Conservation (phyloP, 2,329 filamentous ascomycete genomes). For the Parastagonospora nodorum region DNA sequence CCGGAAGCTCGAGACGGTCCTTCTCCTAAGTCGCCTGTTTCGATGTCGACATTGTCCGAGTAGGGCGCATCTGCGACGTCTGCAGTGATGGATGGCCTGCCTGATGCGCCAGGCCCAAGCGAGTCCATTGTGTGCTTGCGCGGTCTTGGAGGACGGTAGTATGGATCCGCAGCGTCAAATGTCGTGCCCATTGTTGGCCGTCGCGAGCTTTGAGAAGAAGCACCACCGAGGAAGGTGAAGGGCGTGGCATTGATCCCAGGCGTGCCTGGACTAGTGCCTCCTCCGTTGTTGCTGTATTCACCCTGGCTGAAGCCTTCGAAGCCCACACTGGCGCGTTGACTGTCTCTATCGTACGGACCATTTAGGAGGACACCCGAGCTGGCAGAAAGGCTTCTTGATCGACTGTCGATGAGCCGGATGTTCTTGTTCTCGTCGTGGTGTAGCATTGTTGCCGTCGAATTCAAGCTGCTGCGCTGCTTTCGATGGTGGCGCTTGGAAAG, state of each 20-base stretch:
- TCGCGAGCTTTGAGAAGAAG: constrained; percentile 50
- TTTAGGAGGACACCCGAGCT: constrained; percentile 67
- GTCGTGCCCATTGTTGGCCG: constrained; percentile 42
- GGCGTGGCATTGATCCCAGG: constrained; percentile 73
- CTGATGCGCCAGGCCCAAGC: constrained; percentile 54
- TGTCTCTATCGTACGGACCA: constrained; percentile 49
- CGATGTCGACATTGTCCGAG: constrained; percentile 48
- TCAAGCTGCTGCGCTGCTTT: constrained; percentile 76
- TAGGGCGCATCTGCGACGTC: constrained; percentile 55
- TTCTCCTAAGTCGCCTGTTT: constrained; percentile 41
- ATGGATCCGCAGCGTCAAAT: constrained; percentile 67
- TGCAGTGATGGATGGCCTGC: constrained; percentile 53
- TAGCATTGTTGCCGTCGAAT: constrained; percentile 82
- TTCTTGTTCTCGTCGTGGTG: constrained; percentile 70
- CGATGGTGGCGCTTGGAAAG: constrained; percentile 73
- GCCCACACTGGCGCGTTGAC: constrained; percentile 54
- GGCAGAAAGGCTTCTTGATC: constrained; percentile 64
- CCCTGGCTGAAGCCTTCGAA: constrained; percentile 60
- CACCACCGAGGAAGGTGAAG: constrained; percentile 69
- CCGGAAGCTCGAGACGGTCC: constrained; percentile 40
- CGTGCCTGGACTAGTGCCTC: constrained; percentile 69
- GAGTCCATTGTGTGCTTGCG: constrained; percentile 63
- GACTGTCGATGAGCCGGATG: constrained; percentile 57
- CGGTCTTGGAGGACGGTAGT: constrained; percentile 82
- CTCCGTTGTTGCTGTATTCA: constrained; percentile 54